Evolutionary conservation across 2,329 filamentous ascomycete species (phyloP).

Genomic region (Blastomyces gilchristii): DNA sequence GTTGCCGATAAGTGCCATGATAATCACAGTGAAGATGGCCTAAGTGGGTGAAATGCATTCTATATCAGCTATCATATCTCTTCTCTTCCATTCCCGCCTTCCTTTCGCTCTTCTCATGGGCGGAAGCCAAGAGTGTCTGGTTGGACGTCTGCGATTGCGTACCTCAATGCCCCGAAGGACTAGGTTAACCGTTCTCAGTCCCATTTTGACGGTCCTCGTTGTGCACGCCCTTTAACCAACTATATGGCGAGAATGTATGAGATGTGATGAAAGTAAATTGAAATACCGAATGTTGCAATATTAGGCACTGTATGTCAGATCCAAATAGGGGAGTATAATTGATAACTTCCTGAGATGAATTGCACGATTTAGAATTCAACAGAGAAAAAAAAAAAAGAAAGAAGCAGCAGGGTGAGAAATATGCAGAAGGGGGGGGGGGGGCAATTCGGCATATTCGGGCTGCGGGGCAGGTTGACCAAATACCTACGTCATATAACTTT

Average conservation of each 20-base stretch:
- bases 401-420: not conserved
- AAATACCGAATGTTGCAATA: not conserved
- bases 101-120: not conserved
- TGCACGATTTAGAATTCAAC: not conserved
- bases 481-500: conserved; percentile 1
- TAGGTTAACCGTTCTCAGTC: conserved; percentile 31
- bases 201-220: conserved; percentile 25
- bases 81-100: not conserved
- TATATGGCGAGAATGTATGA: not conserved
- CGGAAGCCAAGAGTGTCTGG: not conserved
- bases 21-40: conserved; percentile 50
- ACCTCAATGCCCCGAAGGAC: conserved; percentile 36
- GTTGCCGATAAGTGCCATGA: conserved; percentile 53
- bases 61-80: conserved; percentile 4
- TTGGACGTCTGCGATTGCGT: conserved; percentile 13
- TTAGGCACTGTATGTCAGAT: not conserved
- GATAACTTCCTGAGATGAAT: not conserved
- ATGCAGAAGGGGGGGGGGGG: not conserved
- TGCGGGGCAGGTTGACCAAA: not conserved
- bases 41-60: conserved; percentile 21
- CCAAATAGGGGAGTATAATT: not conserved
- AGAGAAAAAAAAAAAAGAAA: not conserved
- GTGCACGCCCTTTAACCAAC: not conserved
- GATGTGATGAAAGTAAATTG: conserved; percentile 13
- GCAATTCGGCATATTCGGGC: not conserved